These are phyloP conservation scores for Nigrospora osmanthi DNA, from an alignment of 2,329 filamentous ascomycete genomes.

Conservation along the genomic window DNA sequence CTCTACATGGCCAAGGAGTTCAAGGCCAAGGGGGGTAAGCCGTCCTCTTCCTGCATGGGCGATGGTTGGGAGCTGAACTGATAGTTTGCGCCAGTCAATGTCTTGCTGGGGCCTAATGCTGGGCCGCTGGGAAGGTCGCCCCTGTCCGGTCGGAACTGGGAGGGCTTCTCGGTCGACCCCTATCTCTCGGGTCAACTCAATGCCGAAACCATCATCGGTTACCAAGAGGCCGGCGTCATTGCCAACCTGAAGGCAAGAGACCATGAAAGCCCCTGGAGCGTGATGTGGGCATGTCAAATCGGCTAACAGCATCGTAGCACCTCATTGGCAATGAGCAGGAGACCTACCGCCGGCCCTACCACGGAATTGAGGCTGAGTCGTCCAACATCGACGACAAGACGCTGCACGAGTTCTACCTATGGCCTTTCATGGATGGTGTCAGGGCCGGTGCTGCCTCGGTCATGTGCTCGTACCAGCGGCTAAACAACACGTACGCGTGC, in stretches of 20 bases:
- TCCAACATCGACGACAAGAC: conserved; percentile 59
- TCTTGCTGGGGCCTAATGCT: conserved; percentile 59
- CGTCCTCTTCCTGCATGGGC: neutral
- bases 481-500: conserved; percentile 68
- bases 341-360: conserved; percentile 32
- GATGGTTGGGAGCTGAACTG: neutral
- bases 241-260: conserved; percentile 55
- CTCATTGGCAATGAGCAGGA: conserved; percentile 57
- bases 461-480: conserved; percentile 65
- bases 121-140: conserved; percentile 61
- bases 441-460: conserved; percentile 47
- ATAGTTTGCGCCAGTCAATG: conserved; percentile 30
- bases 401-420: conserved; percentile 58
- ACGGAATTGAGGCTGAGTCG: conserved; percentile 44
- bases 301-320: conserved; percentile 33
- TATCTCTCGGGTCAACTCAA: conserved; percentile 64
- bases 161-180: conserved; percentile 56
- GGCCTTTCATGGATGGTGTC: conserved; percentile 57
- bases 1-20: conserved; percentile 50
- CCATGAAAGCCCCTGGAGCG: neutral
- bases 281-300: neutral
- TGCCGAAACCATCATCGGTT: conserved; percentile 64
- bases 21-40: conserved; percentile 37
- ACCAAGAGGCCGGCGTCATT: conserved; percentile 72
- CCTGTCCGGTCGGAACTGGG: conserved; percentile 65